These are phyloP conservation scores for Dactylis glomerata DNA, from an alignment of 176 grass and related monocot species.

Conservation along the genomic window DNA sequence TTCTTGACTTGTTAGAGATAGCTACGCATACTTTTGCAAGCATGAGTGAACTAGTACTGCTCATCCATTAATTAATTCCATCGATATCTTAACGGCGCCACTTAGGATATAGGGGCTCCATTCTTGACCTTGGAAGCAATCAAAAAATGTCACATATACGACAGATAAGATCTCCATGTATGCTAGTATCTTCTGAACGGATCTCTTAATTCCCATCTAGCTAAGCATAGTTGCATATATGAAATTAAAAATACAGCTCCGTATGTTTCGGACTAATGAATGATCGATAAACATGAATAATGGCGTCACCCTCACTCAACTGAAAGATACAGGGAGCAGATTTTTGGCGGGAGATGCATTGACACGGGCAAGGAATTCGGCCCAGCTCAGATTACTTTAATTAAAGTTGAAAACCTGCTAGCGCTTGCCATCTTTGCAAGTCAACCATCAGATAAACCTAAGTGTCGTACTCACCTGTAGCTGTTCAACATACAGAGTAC, in stretches of 20 bases:
- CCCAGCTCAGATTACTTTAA: background rate
- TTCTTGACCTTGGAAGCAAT: background rate
- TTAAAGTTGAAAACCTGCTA: background rate
- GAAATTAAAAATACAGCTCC: background rate
- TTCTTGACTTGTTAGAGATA: background rate
- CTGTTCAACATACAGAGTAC: background rate
- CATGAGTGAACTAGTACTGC: background rate
- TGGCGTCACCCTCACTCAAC: background rate
- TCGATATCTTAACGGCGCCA: background rate
- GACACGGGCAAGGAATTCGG: background rate
- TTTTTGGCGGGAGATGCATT: background rate
- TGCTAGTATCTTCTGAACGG: background rate
- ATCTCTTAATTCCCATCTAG: background rate
- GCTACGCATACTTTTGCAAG: background rate
- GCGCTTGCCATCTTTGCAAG: background rate
- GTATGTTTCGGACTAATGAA: background rate
- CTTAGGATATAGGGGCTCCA: background rate
- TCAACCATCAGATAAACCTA: conserved; percentile 19
- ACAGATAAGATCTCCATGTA: background rate
- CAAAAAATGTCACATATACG: background rate
- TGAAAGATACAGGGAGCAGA: background rate
- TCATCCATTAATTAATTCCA: background rate
- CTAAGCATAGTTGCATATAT: too few relatives aligned
- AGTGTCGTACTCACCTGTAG: background rate
- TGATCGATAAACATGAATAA: background rate